These are phyloP conservation scores for Taphrina populina DNA, from an alignment of 1,139 yeast species.

Conservation along the genomic window DNA sequence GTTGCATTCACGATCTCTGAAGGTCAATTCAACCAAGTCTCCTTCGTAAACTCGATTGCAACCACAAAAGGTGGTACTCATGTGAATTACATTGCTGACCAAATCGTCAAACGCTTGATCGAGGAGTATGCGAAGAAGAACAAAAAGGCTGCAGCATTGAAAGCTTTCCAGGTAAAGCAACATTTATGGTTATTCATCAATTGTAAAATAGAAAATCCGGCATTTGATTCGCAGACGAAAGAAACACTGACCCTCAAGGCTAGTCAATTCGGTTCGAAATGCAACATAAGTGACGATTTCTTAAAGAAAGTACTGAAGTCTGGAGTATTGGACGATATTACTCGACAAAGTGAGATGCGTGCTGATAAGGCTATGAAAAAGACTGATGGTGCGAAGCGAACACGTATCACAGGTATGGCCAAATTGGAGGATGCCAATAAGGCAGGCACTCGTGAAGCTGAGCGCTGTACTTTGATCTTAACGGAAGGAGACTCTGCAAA, in stretches of 20 bases:
- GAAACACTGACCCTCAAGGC: slow-evolving; percentile 90
- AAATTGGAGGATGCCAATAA: slow-evolving; percentile 94
- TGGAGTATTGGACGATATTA: slow-evolving; percentile 75
- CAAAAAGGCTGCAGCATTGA: slow-evolving; percentile 66
- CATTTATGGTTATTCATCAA: slow-evolving; percentile 89
- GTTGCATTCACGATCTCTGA: slow-evolving; percentile 92
- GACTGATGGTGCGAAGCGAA: slow-evolving; percentile 84
- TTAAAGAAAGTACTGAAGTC: slow-evolving; percentile 72
- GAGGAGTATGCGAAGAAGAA: slow-evolving; percentile 73
- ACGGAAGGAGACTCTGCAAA: slow-evolving; percentile 98
- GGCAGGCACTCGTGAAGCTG: slow-evolving; percentile 93
- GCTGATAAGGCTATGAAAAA: slow-evolving; percentile 85
- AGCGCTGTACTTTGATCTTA: slow-evolving; percentile 84
- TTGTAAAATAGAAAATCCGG: slow-evolving; percentile 92
- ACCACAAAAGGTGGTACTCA: slow-evolving; percentile 98
- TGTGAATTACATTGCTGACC: slow-evolving; percentile 80
- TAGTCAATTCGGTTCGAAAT: slow-evolving; percentile 83
- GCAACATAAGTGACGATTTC: slow-evolving; percentile 71
- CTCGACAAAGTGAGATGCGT: slow-evolving; percentile 79
- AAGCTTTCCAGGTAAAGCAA: slow-evolving; percentile 83
- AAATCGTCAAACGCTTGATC: slow-evolving; percentile 71
- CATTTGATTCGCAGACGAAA: slow-evolving; percentile 95
- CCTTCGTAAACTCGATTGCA: slow-evolving; percentile 96
- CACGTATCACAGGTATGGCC: slow-evolving; percentile 82
- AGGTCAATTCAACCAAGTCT: slow-evolving; percentile 85